Percentiles rank a stretch among this genome's conserved stretches.
phyloP scores from a whole-genome alignment of 331 rosid species.

The Rhamnella rubrinervis region DNA sequence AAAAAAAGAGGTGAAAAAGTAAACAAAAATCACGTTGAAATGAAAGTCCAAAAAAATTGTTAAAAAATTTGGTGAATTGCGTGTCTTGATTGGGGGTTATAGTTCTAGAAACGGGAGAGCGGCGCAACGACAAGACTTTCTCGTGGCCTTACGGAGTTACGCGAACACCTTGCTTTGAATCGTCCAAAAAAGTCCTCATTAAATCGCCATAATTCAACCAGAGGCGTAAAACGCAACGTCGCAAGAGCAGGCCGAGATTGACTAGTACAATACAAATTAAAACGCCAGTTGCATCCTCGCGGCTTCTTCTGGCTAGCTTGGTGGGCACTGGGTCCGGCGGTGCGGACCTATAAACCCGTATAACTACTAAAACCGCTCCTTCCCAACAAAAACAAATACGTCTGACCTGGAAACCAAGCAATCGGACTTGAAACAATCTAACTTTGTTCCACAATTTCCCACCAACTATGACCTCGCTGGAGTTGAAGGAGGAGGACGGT shows the following conservation, averaged over 20 bases:
- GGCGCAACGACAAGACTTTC: background rate
- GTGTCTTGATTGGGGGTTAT: too few relatives aligned
- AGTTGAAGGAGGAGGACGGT: slow-evolving; percentile 15
- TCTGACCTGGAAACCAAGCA: background rate
- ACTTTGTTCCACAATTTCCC: background rate
- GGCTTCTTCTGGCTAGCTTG: background rate
- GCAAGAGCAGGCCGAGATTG: background rate
- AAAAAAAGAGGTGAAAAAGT: too few relatives aligned
- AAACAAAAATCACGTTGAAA: too few relatives aligned
- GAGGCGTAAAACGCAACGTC: background rate
- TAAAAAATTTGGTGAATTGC: too few relatives aligned
- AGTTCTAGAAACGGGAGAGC: background rate
- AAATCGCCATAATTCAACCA: background rate
- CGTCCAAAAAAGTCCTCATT: background rate
- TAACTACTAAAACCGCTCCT: background rate
- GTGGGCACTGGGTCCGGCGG: background rate
- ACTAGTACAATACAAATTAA: background rate
- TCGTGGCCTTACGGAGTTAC: background rate
- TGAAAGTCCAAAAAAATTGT: too few relatives aligned
- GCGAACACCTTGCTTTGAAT: background rate
- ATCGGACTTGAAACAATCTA: background rate
- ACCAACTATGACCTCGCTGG: slow-evolving; percentile 24
- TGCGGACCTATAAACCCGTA: background rate
- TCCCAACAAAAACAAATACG: background rate
- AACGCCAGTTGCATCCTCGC: background rate